phyloP scores from a whole-genome alignment of 192 early-diverging fungal species.

The Umbelopsis sp. region DNA sequence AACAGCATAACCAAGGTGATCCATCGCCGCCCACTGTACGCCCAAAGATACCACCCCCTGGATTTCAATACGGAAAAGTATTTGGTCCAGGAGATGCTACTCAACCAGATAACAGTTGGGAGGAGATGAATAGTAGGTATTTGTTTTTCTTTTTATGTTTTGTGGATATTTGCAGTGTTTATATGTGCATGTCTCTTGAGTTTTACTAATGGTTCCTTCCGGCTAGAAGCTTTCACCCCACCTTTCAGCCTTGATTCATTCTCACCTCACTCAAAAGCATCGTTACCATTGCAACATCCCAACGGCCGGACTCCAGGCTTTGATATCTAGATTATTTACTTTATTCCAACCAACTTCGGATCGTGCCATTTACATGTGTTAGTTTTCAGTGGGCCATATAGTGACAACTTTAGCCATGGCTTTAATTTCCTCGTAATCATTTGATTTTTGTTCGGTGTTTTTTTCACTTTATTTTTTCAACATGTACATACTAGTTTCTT shows the following conservation, averaged over 20 bases:
- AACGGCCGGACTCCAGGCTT: conserved; percentile 8
- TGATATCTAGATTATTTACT: conserved; percentile 8
- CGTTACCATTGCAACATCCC: not conserved
- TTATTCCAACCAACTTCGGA: not conserved
- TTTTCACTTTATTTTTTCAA: not conserved
- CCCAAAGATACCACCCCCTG: not conserved
- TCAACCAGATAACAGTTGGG: conserved; percentile 10
- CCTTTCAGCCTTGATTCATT: conserved; percentile 8
- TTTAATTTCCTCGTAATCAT: not conserved
- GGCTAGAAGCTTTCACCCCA: conserved; percentile 9
- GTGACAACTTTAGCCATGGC: not conserved
- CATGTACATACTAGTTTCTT: not conserved
- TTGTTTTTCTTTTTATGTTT: not conserved
- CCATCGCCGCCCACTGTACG: not conserved
- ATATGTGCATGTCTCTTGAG: too few species aligned
- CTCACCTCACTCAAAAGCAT: not conserved
- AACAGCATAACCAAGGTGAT: not conserved
- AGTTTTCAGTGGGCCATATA: not conserved
- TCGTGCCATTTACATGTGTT: not conserved
- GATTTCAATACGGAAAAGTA: conserved; percentile 4
- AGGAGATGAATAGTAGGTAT: conserved; percentile 19
- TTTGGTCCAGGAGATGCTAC: conserved; percentile 7
- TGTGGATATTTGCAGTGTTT: too few species aligned
- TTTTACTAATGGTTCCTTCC: not conserved
- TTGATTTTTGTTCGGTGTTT: not conserved